phyloP scores from a whole-genome alignment of 768 basidiomycete genomes.

The Xerocomus brunneocitrinus region DNA sequence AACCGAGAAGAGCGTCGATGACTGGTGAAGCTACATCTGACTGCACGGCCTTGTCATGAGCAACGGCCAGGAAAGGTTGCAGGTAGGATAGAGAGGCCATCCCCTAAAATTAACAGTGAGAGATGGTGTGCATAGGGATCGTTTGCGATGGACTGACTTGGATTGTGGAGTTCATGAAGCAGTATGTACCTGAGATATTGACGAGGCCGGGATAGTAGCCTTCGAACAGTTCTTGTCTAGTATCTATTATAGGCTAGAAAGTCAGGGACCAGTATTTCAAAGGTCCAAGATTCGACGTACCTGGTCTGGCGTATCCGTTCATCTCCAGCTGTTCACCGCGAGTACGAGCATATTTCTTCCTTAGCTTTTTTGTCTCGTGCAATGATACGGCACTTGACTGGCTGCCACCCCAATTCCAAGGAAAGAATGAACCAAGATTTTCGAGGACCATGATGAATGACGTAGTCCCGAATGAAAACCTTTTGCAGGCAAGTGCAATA shows the following conservation, averaged over 20 bases:
- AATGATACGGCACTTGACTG: slow-evolving; percentile 19
- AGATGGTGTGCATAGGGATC: slow-evolving; percentile 1
- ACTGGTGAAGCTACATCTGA: slow-evolving; percentile 84
- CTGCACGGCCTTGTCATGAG: slow-evolving; percentile 71
- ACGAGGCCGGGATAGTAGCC: slow-evolving; percentile 85
- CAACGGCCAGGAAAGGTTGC: slow-evolving; percentile 70
- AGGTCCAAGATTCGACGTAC: slow-evolving; percentile 16
- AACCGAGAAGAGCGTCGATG: slow-evolving; percentile 71
- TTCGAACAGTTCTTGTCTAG: slow-evolving; percentile 25
- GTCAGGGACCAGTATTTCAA: not conserved
- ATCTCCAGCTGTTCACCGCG: slow-evolving; percentile 54
- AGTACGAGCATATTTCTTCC: slow-evolving; percentile 48
- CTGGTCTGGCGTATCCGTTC: slow-evolving; percentile 32
- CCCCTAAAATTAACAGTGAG: slow-evolving; percentile 49
- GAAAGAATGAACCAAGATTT: slow-evolving; percentile 47
- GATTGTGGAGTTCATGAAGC: slow-evolving; percentile 95
- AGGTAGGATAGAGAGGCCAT: slow-evolving; percentile 83
- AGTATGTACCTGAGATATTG: slow-evolving; percentile 93
- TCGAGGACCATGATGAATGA: slow-evolving; percentile 53
- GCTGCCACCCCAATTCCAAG: slow-evolving; percentile 59
- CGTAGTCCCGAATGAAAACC: slow-evolving; percentile 26
- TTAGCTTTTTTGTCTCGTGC: slow-evolving; percentile 41
- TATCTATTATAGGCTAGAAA: slow-evolving; percentile 9
- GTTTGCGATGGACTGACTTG: slow-evolving; percentile 49
- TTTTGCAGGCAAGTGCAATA: slow-evolving; percentile 29